Conservation (phyloP, 352 stramenopile genomes). For the Halophytophthora batemanensis region DNA sequence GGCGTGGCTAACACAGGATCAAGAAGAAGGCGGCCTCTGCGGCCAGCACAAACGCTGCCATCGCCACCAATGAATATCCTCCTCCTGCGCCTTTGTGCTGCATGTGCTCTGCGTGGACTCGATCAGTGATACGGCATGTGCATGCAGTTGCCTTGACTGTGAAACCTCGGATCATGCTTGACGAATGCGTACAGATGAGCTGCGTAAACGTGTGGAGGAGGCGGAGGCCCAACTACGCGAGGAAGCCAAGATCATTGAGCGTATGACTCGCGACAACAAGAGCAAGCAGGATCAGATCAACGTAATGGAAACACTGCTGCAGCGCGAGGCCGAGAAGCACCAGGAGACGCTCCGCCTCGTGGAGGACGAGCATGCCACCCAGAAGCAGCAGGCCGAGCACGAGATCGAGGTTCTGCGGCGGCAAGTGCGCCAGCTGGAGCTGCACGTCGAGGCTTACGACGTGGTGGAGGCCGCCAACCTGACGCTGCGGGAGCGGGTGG, state of each 20-base stretch:
- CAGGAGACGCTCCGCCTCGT: slow-evolving; percentile 46
- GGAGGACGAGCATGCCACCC: slow-evolving; percentile 57
- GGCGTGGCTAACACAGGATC: slow-evolving; percentile 7
- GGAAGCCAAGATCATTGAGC: slow-evolving; percentile 80
- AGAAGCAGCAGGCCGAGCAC: slow-evolving; percentile 55
- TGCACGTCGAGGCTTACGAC: slow-evolving; percentile 72
- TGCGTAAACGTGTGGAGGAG: slow-evolving; percentile 67
- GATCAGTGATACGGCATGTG: not conserved
- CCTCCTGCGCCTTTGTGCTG: slow-evolving; percentile 1
- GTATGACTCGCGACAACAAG: slow-evolving; percentile 74
- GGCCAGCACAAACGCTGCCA: slow-evolving; percentile 38
- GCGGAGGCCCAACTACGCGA: slow-evolving; percentile 71
- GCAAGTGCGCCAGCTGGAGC: slow-evolving; percentile 55
- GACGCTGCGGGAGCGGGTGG: slow-evolving; percentile 48
- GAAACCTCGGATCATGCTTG: slow-evolving; percentile 1
- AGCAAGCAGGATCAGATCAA: slow-evolving; percentile 71
- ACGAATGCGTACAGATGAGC: slow-evolving; percentile 43
- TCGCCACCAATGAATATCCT: slow-evolving; percentile 80
- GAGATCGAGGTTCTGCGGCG: slow-evolving; percentile 57
- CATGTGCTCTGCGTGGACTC: not conserved
- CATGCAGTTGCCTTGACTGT: slow-evolving; percentile 27
- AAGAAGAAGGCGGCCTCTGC: slow-evolving; percentile 21
- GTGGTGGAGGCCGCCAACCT: slow-evolving; percentile 60
- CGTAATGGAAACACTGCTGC: slow-evolving; percentile 56
- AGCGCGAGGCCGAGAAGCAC: slow-evolving; percentile 67